Percentiles rank a stretch among this genome's conserved stretches.
These are phyloP conservation scores for Solanum dulcamara DNA, from an alignment of 257 asterid genomes.

Conservation along the genomic window DNA sequence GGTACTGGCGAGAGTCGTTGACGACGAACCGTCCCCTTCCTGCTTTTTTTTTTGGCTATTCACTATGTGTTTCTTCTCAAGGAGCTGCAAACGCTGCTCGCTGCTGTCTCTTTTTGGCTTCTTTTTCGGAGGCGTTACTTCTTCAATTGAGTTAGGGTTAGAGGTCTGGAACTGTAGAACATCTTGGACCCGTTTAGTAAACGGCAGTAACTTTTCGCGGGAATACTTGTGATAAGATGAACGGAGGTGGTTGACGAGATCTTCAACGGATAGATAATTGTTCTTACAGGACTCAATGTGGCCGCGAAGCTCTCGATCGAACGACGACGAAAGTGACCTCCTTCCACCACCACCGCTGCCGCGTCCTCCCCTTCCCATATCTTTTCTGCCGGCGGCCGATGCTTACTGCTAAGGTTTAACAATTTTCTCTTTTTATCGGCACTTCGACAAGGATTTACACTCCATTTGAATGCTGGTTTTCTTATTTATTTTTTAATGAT, in stretches of 20 bases:
- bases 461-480: too few relatives aligned
- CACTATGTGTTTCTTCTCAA: slow-evolving; percentile 37
- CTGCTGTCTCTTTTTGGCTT: slow-evolving; percentile 12
- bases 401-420: background rate
- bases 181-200: slow-evolving; percentile 32
- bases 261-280: slow-evolving; percentile 26
- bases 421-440: background rate
- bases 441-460: background rate
- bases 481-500: too few relatives aligned
- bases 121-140: slow-evolving; percentile 2
- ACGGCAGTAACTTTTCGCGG: slow-evolving; percentile 41
- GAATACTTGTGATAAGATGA: slow-evolving; percentile 31
- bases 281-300: slow-evolving; percentile 26
- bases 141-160: background rate
- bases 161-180: slow-evolving; percentile 1
- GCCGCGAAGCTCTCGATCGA: slow-evolving; percentile 19
- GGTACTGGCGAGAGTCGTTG: background rate
- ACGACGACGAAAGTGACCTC: background rate
- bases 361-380: background rate
- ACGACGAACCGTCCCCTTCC: background rate
- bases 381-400: background rate
- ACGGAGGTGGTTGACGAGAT: slow-evolving; percentile 62
- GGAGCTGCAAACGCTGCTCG: slow-evolving; percentile 45
- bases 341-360: background rate
- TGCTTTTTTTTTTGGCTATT: slow-evolving; percentile 3